phyloP scores from a whole-genome alignment of 176 grass and related monocot species.

The Echinochloa phyllopogon region DNA sequence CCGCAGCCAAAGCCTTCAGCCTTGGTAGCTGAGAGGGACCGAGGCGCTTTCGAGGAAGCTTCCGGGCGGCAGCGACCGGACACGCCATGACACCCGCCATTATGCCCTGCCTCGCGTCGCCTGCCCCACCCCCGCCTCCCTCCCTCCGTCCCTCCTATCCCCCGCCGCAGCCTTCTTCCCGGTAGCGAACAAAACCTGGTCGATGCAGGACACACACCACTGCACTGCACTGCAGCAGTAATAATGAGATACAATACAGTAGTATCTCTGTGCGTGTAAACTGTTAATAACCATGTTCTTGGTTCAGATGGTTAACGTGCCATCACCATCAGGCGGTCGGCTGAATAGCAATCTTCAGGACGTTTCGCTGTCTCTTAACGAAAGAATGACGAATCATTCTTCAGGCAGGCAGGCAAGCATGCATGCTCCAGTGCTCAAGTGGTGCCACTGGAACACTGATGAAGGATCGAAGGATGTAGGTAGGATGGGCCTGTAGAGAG shows the following conservation, averaged over 20 bases:
- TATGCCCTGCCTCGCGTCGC: background rate
- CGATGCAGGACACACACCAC: background rate
- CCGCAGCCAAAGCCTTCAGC: background rate
- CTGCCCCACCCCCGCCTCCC: background rate
- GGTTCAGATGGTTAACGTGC: too few relatives aligned
- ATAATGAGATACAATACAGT: background rate
- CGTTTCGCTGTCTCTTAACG: background rate
- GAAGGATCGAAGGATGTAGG: too few relatives aligned
- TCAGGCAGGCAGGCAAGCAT: background rate
- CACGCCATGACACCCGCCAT: constrained; percentile 30
- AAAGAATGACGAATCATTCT: background rate
- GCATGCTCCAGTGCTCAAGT: background rate
- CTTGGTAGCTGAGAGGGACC: constrained; percentile 11
- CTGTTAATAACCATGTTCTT: too few relatives aligned
- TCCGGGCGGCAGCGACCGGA: constrained; percentile 38
- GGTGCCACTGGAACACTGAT: background rate
- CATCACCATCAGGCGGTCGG: background rate
- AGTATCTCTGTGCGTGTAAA: background rate
- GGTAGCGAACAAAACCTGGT: background rate
- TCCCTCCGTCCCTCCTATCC: too few relatives aligned
- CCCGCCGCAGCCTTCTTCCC: background rate
- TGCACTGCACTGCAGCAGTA: background rate
- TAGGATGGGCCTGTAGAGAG: background rate
- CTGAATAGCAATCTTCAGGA: background rate
- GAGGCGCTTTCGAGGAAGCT: constrained; percentile 49